Evolutionary conservation across 2,329 filamentous ascomycete genomes (phyloP).

Genomic region (Neurospora sp.): DNA sequence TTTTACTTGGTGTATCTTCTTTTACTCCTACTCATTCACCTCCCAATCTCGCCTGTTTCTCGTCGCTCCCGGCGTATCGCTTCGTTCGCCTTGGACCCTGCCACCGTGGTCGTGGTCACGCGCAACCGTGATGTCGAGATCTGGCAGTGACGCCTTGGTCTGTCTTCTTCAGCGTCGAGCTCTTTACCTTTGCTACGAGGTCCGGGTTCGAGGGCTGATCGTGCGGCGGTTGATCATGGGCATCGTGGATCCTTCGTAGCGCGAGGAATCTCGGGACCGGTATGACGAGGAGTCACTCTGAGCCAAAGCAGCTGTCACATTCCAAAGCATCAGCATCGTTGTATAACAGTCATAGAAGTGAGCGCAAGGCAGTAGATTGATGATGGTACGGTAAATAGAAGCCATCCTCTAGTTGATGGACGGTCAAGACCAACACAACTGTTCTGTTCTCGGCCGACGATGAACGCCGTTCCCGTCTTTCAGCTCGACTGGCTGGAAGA

Average conservation of each 20-base stretch:
- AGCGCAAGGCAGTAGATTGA: neutral
- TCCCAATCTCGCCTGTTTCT: neutral
- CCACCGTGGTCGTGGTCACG: fast-evolving
- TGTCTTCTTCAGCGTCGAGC: neutral
- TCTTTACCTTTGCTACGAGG: neutral
- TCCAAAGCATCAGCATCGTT: neutral
- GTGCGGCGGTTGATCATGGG: neutral
- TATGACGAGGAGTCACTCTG: neutral
- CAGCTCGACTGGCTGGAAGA: neutral
- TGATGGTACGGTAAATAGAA: neutral
- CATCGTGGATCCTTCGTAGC: neutral
- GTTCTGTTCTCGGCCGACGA: neutral
- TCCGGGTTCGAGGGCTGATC: neutral
- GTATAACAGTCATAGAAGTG: neutral
- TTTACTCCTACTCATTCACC: neutral
- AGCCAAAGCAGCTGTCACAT: neutral
- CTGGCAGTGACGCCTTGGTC: neutral
- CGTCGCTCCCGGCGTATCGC: neutral
- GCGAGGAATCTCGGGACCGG: neutral
- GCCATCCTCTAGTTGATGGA: neutral
- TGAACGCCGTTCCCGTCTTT: neutral
- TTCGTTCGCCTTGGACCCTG: neutral
- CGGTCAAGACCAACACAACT: neutral
- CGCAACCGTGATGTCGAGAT: neutral
- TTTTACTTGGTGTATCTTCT: neutral